phyloP scores from a whole-genome alignment of 257 asterid genomes.

The Rubia yunnanensis region DNA sequence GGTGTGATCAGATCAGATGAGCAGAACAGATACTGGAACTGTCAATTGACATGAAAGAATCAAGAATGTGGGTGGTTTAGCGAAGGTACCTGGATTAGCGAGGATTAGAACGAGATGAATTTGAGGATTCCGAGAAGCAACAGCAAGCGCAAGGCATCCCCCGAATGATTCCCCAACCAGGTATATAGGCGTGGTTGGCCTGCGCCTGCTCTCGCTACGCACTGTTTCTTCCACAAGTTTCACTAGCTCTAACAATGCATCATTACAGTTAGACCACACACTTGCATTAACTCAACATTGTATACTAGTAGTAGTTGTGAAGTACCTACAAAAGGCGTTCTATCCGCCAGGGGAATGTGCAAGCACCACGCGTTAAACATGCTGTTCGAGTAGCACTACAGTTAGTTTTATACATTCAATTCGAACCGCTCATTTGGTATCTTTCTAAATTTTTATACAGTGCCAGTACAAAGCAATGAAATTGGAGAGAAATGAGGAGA shows the following conservation, averaged over 20 bases:
- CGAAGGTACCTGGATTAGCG: conserved; percentile 66
- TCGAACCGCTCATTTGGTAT: too few species aligned
- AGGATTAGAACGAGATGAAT: conserved; percentile 58
- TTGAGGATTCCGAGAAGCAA: conserved; percentile 72
- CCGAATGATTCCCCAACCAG: conserved; percentile 79
- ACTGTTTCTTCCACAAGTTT: conserved; percentile 57
- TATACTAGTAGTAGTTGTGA: too few species aligned
- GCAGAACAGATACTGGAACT: background rate
- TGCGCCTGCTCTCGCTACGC: conserved; percentile 33
- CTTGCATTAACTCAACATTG: too few species aligned
- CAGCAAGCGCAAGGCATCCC: conserved; percentile 68
- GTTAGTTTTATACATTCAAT: too few species aligned
- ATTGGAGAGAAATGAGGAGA: too few species aligned
- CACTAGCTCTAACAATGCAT: conserved; percentile 52
- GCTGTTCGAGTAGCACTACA: too few species aligned
- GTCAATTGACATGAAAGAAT: background rate
- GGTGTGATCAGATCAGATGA: too few species aligned
- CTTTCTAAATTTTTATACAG: too few species aligned
- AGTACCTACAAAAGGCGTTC: conserved; percentile 62
- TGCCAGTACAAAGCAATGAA: too few species aligned
- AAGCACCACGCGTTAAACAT: conserved; percentile 75
- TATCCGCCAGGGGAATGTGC: conserved; percentile 70
- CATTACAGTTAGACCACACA: too few species aligned
- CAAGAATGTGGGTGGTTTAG: background rate
- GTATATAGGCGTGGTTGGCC: conserved; percentile 61